These are phyloP conservation scores for Eimeria sp. DNA, from an alignment of 169 alveolate genomes.

Conservation along the genomic window DNA sequence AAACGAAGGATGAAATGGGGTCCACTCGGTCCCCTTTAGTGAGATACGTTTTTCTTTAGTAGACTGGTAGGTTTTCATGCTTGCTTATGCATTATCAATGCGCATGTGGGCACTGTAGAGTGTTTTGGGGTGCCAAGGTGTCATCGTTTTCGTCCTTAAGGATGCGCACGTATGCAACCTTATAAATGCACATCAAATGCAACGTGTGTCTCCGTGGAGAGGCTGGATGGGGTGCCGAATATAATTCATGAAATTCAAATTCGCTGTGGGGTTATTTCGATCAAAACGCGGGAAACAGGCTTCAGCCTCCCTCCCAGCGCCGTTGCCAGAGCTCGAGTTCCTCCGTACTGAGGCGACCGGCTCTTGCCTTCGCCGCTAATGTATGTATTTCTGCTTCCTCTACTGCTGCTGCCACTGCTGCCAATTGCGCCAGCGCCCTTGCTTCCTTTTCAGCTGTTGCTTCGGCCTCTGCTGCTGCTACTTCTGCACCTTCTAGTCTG, in stretches of 20 bases:
- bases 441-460: constrained; percentile 10
- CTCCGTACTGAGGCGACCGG: constrained; percentile 18
- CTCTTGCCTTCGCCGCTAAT: constrained; percentile 29
- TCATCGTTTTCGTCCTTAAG: neutral
- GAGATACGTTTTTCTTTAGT: neutral
- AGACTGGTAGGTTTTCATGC: neutral
- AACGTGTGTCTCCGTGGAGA: neutral
- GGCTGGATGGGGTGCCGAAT: neutral
- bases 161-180: neutral
- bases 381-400: neutral
- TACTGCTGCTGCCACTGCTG: neutral
- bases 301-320: neutral
- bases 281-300: neutral
- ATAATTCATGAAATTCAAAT: neutral
- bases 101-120: neutral
- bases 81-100: neutral
- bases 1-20: neutral
- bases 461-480: constrained; percentile 16
- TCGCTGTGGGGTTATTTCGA: neutral
- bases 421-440: neutral
- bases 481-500: constrained; percentile 15
- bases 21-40: neutral
- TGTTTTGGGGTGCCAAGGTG: neutral
- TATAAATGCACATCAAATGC: neutral
- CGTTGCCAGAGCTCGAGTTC: neutral